Percentiles rank a stretch among this genome's conserved stretches.
These are phyloP conservation scores for Xylariaceae sp. DNA, from an alignment of 2,329 filamentous ascomycete species.

Conservation along the genomic window DNA sequence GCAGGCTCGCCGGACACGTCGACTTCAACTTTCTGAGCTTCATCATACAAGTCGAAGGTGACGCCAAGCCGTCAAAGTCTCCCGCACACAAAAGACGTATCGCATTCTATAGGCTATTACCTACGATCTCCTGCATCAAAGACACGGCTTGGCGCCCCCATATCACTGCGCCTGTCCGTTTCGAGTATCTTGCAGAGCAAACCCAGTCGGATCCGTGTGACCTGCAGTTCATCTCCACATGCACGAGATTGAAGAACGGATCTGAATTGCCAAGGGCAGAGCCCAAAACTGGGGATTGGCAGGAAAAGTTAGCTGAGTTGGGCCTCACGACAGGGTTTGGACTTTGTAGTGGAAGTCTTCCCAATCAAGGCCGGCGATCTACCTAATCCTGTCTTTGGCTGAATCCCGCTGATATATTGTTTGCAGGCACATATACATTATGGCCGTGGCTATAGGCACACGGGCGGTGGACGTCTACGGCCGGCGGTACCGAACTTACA, in stretches of 20 bases:
- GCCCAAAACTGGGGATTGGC: not conserved
- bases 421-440: too few relatives aligned
- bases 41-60: not conserved
- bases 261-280: not conserved
- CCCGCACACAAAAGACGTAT: not conserved
- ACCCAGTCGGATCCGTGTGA: not conserved
- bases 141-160: not conserved
- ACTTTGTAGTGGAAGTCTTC: not conserved
- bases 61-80: not conserved
- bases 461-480: not conserved
- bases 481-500: slow-evolving; percentile 1
- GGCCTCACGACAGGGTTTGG: not conserved
- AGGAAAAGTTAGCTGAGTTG: not conserved
- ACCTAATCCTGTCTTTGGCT: not conserved
- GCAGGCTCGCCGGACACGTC: not conserved
- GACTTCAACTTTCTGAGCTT: not conserved
- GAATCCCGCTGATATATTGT: too few relatives aligned
- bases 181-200: not conserved
- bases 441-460: too few relatives aligned
- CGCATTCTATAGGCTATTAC: too few relatives aligned
- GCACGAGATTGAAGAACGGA: not conserved
- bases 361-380: not conserved
- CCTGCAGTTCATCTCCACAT: not conserved
- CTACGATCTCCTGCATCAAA: too few relatives aligned
- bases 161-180: not conserved